Evolutionary conservation across 1,284 basidiomycete genomes (phyloP), one percentile per base, ranked within the genome.

Genomic region (Irpex rosettiformis): DNA sequence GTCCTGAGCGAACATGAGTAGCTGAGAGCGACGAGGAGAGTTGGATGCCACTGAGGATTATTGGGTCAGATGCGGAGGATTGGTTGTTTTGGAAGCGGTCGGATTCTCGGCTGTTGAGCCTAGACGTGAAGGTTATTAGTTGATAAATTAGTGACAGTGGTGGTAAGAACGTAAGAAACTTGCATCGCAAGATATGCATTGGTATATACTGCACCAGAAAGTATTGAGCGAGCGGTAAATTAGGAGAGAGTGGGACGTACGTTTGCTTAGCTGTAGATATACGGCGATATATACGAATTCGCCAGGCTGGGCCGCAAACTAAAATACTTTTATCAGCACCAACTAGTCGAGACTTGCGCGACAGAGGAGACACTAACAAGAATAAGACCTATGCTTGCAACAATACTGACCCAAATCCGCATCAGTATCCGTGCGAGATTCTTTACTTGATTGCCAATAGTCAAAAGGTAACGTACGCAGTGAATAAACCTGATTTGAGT

Each of bases 221-320:
- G n/a, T 10, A n/a, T 10, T 37, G 33, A 37, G 33, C 3, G 2
- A n/a, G 5, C n/a, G 33, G 33, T 37, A n/a, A 37, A n/a, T 11
- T 10, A 10, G n/a, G 27, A 57, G 21, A 37, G 43, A n/a, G 25
- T 18, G n/a, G 18, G 49, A 67, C 79, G 58, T 62, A 83, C 82
- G 60, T 70, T 83, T 83, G 64, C 79, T 78, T 27, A 83, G 67
- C 13, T 79, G 71, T 21, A 83, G 71, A 61, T 82, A 81, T 62
- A 82, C 79, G 69, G 77, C 77, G 22, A 82, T 64, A 69, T 80
- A 83, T 52, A 82, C 72, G 59, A 81, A 77, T 63, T 80, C 81
- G 40, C 70, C 62, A 0, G 80, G 79, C 79, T 82, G 82, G 3
- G 71, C 67, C 27, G 72, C 70, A 58, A 79, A 83, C 72, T 73